Base-by-base conservation (phyloP, 805 yeast species). In the Kodamaea kakaduensis region DNA sequence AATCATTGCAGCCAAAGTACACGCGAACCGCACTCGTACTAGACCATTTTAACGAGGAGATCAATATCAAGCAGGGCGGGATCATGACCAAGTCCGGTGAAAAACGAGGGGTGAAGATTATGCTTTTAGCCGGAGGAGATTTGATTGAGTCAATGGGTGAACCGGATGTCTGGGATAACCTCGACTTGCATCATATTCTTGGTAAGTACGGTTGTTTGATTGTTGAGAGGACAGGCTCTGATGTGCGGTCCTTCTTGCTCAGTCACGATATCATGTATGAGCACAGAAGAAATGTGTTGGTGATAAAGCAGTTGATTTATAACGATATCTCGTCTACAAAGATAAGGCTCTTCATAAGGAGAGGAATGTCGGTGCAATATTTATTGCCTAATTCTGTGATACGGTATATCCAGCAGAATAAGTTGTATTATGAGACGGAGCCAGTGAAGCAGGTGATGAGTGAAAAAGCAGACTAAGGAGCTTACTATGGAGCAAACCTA, bases 131-230 rank as follows among this genome's bases (percentile, higher is more conserved):
- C 0, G 98, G 98, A 34, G 98, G 98, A 27, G 98, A 93, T 61
- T 73, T 93, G 48, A 93, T 93, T 36, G 98, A 93, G 59, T 81
- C 94, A 28, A 93, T 93, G 97, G 98, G 98, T n/a, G 98, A 93
- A 61, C 97, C 98, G 15, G 93, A 90, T 51, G 98, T 93, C 24
- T 93, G 98, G 98, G 95, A 95, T 1, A 97, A 90, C 57, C 82
- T 75, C 39, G 98, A 93, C 60, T 69, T 93, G 50, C 95, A 88
- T 51, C 98, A 93, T 57, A 93, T 93, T 31, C 70, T 93, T 47
- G 98, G 98, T 17, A 81, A 84, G 43, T 93, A 93, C 59, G 98
- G 98, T 3, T 93, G 98, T 64, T 67, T 93, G 43, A 93, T 93
- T 32, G 96, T 93, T 15, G 98, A 93, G 67, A 73, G 98, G 48